phyloP scores from a whole-genome alignment of 1,139 yeast genomes.

The Lodderomyces metapsilosis region DNA sequence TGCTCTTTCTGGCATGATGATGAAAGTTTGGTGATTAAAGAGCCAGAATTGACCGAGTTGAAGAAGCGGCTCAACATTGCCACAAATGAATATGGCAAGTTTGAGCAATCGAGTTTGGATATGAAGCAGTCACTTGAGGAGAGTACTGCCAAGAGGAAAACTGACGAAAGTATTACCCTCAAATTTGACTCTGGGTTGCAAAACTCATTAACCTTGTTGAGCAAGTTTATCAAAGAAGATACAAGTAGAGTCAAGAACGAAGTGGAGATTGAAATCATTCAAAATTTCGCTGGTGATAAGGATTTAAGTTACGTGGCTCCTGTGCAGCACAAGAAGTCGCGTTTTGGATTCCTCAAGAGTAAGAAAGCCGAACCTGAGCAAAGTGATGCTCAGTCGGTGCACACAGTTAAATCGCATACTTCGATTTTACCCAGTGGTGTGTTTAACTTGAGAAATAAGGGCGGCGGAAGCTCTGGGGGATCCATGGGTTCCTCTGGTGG shows the following conservation, averaged over 20 bases:
- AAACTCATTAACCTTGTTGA: conserved; percentile 54
- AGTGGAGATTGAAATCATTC: conserved; percentile 88
- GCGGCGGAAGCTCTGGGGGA: conserved; percentile 9
- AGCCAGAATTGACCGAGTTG: conserved; percentile 64
- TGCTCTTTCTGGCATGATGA: conserved; percentile 98
- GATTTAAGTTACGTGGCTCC: conserved; percentile 56
- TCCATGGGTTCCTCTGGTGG: conserved; percentile 10
- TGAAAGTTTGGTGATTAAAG: conserved; percentile 65
- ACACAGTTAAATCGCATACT: conserved; percentile 28
- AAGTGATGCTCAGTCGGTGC: conserved; percentile 19
- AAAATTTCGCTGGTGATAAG: conserved; percentile 77
- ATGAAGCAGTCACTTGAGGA: conserved; percentile 55
- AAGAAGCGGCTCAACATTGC: conserved; percentile 57
- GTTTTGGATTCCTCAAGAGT: conserved; percentile 41
- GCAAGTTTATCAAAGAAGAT: conserved; percentile 71
- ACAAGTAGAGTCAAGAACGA: conserved; percentile 70
- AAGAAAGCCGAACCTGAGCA: conserved; percentile 9
- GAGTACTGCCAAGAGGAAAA: conserved; percentile 34
- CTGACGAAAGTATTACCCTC: conserved; percentile 35
- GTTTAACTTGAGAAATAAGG: conserved; percentile 38
- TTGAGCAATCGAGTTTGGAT: conserved; percentile 43
- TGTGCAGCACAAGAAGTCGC: conserved; percentile 48
- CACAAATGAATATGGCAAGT: conserved; percentile 43
- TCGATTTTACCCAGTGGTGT: conserved; percentile 28
- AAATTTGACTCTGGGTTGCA: conserved; percentile 56